phyloP scores from a whole-genome alignment of 805 yeast genomes.

The Teunomyces aglyptinius region DNA sequence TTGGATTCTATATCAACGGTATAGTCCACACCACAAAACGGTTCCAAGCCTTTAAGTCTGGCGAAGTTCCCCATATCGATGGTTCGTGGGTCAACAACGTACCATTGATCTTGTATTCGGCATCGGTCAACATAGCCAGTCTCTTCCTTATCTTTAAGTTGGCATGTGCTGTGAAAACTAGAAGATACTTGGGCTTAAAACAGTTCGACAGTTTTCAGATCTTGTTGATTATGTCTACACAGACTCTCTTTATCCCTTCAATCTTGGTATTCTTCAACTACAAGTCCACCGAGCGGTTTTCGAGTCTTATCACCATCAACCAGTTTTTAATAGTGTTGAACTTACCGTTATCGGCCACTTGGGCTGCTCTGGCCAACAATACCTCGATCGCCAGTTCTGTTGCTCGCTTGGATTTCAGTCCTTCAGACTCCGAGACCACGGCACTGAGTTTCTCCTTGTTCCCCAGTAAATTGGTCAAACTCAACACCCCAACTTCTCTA shows the following conservation, averaged over 20 bases:
- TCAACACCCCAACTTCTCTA: constrained; percentile 4
- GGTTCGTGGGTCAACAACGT: constrained; percentile 45
- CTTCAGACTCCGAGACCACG: background rate
- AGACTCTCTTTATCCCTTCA: constrained; percentile 79
- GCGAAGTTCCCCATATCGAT: background rate
- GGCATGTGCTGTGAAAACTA: constrained; percentile 61
- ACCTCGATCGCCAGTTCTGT: constrained; percentile 17
- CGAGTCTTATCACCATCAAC: constrained; percentile 50
- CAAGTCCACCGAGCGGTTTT: constrained; percentile 24
- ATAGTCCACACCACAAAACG: constrained; percentile 44
- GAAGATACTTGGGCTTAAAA: constrained; percentile 73
- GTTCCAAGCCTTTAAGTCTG: constrained; percentile 13
- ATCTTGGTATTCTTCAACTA: constrained; percentile 59
- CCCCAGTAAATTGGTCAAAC: constrained; percentile 12
- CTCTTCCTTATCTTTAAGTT: constrained; percentile 64
- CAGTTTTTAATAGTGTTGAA: constrained; percentile 65
- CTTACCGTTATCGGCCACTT: constrained; percentile 79
- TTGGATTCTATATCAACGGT: constrained; percentile 57
- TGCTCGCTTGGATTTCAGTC: background rate
- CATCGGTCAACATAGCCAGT: constrained; percentile 64
- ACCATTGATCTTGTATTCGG: constrained; percentile 63
- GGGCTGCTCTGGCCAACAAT: constrained; percentile 76
- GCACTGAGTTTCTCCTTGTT: constrained; percentile 7
- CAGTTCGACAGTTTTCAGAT: constrained; percentile 85
- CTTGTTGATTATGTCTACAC: constrained; percentile 74